Percentiles rank a stretch among this genome's conserved stretches.
phyloP scores from a whole-genome alignment of 805 yeast species.

The Metschnikowia anglica region DNA sequence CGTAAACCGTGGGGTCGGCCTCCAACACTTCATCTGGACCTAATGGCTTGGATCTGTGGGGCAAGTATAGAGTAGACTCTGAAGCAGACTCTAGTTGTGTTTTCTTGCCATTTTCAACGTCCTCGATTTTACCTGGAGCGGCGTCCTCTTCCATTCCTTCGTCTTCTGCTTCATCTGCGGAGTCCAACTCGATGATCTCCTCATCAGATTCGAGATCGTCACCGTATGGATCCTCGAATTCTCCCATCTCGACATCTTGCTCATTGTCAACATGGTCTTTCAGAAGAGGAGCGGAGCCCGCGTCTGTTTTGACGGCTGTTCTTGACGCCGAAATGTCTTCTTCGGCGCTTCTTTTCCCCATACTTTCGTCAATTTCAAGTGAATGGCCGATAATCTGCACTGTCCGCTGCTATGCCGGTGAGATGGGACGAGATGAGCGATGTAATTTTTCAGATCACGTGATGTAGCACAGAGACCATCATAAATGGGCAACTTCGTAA shows the following conservation, averaged over 20 bases:
- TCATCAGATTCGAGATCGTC: slow-evolving; percentile 93
- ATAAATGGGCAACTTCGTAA: background rate
- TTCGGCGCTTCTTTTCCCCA: slow-evolving; percentile 20
- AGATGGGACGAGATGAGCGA: slow-evolving; percentile 4
- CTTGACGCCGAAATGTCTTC: slow-evolving; percentile 19
- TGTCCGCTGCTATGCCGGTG: background rate
- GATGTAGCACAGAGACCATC: too few species aligned
- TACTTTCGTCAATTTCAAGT: slow-evolving; percentile 3
- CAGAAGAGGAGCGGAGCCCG: slow-evolving; percentile 43
- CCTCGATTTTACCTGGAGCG: slow-evolving; percentile 20
- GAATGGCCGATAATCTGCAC: background rate
- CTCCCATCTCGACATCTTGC: slow-evolving; percentile 66
- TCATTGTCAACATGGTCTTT: slow-evolving; percentile 28
- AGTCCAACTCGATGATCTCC: slow-evolving; percentile 78
- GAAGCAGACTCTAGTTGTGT: slow-evolving; percentile 33
- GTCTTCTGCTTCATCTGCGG: slow-evolving; percentile 39
- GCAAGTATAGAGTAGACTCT: slow-evolving; percentile 65
- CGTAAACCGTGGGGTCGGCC: slow-evolving; percentile 94
- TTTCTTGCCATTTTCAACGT: slow-evolving; percentile 14
- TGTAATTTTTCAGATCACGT: slow-evolving; percentile 18
- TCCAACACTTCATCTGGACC: slow-evolving; percentile 96
- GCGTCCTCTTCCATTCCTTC: slow-evolving; percentile 40
- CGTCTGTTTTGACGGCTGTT: slow-evolving; percentile 36
- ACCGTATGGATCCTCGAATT: slow-evolving; percentile 84
- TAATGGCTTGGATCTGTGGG: slow-evolving; percentile 83